Evolutionary conservation across 164 flowering plant species (phyloP).

Genomic region (Stephania japonica): DNA sequence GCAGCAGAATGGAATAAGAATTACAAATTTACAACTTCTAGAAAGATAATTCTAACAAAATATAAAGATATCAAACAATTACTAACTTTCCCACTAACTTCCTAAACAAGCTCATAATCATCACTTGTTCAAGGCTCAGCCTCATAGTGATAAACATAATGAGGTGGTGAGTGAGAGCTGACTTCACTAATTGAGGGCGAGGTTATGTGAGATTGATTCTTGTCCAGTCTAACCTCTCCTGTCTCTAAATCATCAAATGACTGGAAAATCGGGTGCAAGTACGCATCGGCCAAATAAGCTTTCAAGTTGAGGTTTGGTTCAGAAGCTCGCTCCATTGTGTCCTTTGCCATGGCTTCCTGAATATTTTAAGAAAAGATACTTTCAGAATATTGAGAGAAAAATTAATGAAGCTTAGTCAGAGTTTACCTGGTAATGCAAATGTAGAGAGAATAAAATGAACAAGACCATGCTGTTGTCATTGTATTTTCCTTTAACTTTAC

Average conservation of each 20-base stretch:
- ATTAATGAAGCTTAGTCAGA: not conserved
- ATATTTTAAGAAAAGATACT: not conserved
- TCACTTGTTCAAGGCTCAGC: constrained; percentile 15
- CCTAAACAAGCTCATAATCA: not conserved
- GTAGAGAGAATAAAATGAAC: not conserved
- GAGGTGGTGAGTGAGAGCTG: constrained; percentile 54
- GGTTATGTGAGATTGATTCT: constrained; percentile 33
- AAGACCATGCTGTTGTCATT: no score
- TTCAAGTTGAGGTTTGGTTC: constrained; percentile 60
- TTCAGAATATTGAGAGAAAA: not conserved
- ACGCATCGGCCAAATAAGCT: constrained; percentile 77
- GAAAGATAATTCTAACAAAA: not conserved
- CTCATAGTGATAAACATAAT: constrained; percentile 34
- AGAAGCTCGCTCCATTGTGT: constrained; percentile 45
- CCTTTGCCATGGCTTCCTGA: constrained; percentile 96
- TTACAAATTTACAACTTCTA: not conserved
- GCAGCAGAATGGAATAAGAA: not conserved
- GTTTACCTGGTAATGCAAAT: not conserved
- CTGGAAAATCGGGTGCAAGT: constrained; percentile 83
- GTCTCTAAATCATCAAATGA: constrained; percentile 62
- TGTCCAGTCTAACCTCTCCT: constrained; percentile 57
- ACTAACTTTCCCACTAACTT: not conserved
- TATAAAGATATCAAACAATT: not conserved
- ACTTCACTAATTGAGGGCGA: constrained; percentile 29
- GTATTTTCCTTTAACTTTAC: no score